Evolutionary conservation across 1,284 basidiomycete genomes (phyloP), one percentile per base, ranked within the genome.

Genomic region (Kwoniella shivajii): DNA sequence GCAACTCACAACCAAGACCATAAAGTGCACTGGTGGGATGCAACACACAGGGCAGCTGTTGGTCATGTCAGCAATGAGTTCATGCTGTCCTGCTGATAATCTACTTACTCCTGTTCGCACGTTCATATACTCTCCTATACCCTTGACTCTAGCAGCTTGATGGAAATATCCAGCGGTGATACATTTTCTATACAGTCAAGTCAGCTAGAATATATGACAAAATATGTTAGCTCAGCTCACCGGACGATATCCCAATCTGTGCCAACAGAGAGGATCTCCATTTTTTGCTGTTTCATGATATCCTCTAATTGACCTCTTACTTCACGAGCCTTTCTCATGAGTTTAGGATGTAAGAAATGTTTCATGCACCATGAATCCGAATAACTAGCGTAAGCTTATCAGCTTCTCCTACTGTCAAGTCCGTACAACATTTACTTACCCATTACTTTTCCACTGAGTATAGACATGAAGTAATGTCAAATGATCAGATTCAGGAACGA

Each of bases 81-180:
- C 13, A 1, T 16, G 20, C 11, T 20, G 50, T 24, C 29, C 41
- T 24, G 18, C 27, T 24, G 18, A 26, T 26, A 29, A 36, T 13
- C 1, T 7, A 73, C 76, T 69, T 59, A 84, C 79, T 33, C 93
- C 96, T n/a, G 95, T 94, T 41, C 96, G 84, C 66, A 95, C 90
- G 76, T 99, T 97, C 59, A 95, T 91, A 76, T 97, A 99, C 78
- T 99, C 96, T 61, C 95, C 96, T 60, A 99, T 96, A 73, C 95
- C 95, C 80, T 98, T 99, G 38, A 96, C 94, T 63, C 92, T 83
- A 9, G 95, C 95, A 0, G 96, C 94, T 78, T 99, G 96, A 77
- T 99, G 96, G 84, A 99, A 99, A 80, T 98, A 99, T 24, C 95
- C 96, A 14, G 94, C 90, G 43, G 92, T 88, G 68, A 99, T 98